Evolutionary conservation across 331 rosid species (phyloP), one percentile per base, ranked within the genome.

Genomic region (Saraca asoca): DNA sequence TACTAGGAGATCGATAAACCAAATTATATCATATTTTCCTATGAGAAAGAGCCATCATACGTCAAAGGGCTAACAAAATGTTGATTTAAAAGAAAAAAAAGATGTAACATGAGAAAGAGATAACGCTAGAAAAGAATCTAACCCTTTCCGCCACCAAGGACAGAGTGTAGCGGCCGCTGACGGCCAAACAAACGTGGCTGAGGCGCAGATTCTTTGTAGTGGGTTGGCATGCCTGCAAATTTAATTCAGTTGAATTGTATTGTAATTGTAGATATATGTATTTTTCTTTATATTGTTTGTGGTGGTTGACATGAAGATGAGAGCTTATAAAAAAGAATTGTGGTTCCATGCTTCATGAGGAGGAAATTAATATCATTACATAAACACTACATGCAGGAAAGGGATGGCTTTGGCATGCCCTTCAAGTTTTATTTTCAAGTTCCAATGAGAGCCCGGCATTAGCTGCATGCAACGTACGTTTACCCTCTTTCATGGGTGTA

Each of bases 121-220:
- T 46, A 62, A 55, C 64, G 0, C 39, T 58, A 0, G 2, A 2
- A 11, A 56, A 18, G 17, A 6, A 41, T 38, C 76, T 76, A 62
- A 88, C 96, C 51, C 55, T 76, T 81, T 66, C 88, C 85, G 58
- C 79, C 86, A 6, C 90, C 96, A 29, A 86, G 67, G 56, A 60
- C 54, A 17, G 68, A 45, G 58, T 76, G 88, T 2, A 78, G 69
- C 44, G 82, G 64, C 64, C 72, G 67, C 56, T 69, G 72, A 18
- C 48, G 81, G 41, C 50, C 79, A 48, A 68, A 62, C 50, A 75
- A 58, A 43, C 69, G 66, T 38, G 51, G 20, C 6, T 2, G 49
- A 12, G 58, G 41, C 29, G 44, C 10, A 50, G 57, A 12, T 62
- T 53, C 62, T 34, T 64, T 7, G 44, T 46, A 51, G 53, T 60